phyloP scores from a whole-genome alignment of 2,329 filamentous ascomycete species.

The Lecanicillium sp. region DNA sequence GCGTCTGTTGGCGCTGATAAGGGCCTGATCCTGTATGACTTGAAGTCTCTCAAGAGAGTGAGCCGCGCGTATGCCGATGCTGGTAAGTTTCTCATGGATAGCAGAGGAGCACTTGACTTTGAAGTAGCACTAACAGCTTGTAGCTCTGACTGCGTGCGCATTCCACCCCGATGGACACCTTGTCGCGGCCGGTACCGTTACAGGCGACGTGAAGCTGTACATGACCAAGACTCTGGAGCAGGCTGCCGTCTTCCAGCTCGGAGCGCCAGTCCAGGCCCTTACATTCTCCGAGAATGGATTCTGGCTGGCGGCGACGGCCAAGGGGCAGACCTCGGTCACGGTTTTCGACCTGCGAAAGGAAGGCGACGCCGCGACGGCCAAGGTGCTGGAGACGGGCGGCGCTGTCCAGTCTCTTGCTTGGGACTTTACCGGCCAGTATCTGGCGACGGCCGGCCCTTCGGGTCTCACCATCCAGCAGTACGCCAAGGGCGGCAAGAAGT shows the following conservation, averaged over 20 bases:
- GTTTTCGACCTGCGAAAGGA: constrained; percentile 93
- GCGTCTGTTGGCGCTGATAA: constrained; percentile 88
- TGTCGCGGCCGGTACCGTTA: constrained; percentile 72
- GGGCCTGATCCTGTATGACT: constrained; percentile 84
- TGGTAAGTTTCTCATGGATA: constrained; percentile 45
- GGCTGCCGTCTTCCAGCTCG: constrained; percentile 65
- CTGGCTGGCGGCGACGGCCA: constrained; percentile 80
- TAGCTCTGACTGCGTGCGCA: constrained; percentile 66
- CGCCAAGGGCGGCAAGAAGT: constrained; percentile 76
- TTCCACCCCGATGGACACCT: constrained; percentile 98
- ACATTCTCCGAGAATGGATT: constrained; percentile 95
- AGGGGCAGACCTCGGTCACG: constrained; percentile 69
- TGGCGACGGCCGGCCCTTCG: constrained; percentile 72
- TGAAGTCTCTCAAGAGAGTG: constrained; percentile 58
- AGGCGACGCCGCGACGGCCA: constrained; percentile 70
- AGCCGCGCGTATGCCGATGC: constrained; percentile 75
- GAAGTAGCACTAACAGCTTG: constrained; percentile 17
- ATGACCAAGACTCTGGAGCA: constrained; percentile 73
- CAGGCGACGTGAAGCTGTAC: constrained; percentile 81
- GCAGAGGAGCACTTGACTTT: background rate
- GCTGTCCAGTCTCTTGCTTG: constrained; percentile 70
- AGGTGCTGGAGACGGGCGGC: constrained; percentile 78
- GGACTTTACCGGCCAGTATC: constrained; percentile 93
- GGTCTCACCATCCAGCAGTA: constrained; percentile 87
- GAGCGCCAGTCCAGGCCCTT: constrained; percentile 65